Conservation (phyloP, 768 basidiomycete genomes). For the Kondoa malvinella region DNA sequence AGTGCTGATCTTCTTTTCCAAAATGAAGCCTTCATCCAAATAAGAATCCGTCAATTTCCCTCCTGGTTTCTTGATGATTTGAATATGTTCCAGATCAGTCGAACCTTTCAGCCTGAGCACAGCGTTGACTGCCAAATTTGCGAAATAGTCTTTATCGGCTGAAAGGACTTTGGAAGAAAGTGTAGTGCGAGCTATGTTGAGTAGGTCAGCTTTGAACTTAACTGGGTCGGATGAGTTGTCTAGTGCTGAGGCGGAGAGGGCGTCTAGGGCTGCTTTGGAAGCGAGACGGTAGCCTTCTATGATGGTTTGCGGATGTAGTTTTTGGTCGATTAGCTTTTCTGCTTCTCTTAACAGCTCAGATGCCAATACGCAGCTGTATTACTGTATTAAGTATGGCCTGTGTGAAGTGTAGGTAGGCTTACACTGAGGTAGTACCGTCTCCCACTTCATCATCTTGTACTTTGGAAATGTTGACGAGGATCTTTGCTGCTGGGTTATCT, state of each 20-base stretch:
- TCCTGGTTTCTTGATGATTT: conserved; percentile 99
- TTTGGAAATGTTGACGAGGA: conserved; percentile 97
- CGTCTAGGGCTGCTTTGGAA: conserved; percentile 60
- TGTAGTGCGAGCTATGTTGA: conserved; percentile 94
- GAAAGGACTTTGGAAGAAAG: conserved; percentile 87
- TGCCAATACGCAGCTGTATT: conserved; percentile 45
- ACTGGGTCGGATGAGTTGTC: conserved; percentile 56
- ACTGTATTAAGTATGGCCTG: not conserved
- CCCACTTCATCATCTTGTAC: conserved; percentile 99
- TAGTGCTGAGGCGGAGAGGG: conserved; percentile 61
- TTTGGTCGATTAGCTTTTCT: conserved; percentile 77
- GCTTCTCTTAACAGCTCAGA: conserved; percentile 84
- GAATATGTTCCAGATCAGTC: conserved; percentile 90
- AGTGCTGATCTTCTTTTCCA: conserved; percentile 84
- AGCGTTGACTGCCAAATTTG: conserved; percentile 92
- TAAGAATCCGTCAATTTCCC: conserved; percentile 97
- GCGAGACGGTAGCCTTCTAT: conserved; percentile 93
- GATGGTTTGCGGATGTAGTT: conserved; percentile 95
- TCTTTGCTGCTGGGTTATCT: conserved; percentile 97
- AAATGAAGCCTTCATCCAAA: conserved; percentile 94
- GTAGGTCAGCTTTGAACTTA: conserved; percentile 69
- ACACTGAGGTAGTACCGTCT: conserved; percentile 44
- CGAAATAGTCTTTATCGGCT: conserved; percentile 95
- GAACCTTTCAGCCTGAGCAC: conserved; percentile 77
- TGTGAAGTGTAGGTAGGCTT: not conserved